Evolutionary conservation across 1,284 basidiomycete species (phyloP), one percentile per base, ranked within the genome.

Genomic region (Apiotrichum porosum): DNA sequence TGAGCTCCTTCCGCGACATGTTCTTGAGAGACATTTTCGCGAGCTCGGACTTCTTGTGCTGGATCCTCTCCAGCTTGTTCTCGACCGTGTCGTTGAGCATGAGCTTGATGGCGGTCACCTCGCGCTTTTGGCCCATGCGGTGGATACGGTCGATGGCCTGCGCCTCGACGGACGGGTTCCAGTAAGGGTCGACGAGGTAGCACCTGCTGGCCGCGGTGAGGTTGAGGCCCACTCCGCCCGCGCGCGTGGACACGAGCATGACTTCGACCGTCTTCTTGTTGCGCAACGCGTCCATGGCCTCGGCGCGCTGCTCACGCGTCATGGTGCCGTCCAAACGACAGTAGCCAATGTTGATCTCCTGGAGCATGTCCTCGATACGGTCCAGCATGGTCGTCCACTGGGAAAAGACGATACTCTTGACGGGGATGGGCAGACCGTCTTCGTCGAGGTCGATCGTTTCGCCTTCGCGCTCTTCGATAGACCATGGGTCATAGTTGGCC

Each of bases 341-440:
- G 68, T 88, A 94, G 22, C 80, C 80, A 64, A 97, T 97, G 34
- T 81, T 80, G 22, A 83, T 81, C 31, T 81, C 78, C 57, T 88
- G 84, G 30, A 97, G 76, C 26, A 92, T 92, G 61, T 94, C 91
- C 68, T 92, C 91, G 51, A 97, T 81, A 63, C 92, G 88, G 76
- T 97, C 92, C 21, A 95, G 83, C 86, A 94, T 92, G 17, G 82
- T 82, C 6, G 92, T 97, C 92, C 92, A 95, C 68, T 97, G 92
- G 10, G 90, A 94, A 73, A 95, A 95, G 41, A 95, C 90, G 38
- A 95, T 85, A 6, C 88, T 89, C 76, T 95, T 95, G 44, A 68
- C 66, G 12, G 74, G 68, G 4, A 76, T 57, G 19, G 74, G 66
- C 51, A 57, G 72, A 42, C 72, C 78, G 49, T 85, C 82, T 17